Evolutionary conservation across 345 rosid genomes (phyloP), one percentile per base, ranked within the genome.

Genomic region (Gossypium australe): DNA sequence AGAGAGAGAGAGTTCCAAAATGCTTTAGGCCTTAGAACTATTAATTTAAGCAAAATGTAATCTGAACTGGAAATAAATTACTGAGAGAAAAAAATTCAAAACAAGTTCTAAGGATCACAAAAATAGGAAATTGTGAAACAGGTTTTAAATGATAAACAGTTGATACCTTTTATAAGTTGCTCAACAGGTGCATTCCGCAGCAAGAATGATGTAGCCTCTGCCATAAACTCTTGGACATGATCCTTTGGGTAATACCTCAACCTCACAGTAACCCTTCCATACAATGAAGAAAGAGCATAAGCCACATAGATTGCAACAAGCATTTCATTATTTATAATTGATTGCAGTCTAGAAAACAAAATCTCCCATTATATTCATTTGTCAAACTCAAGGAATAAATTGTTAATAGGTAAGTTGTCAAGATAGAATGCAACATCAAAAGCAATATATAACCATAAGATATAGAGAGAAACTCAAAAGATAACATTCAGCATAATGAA

Each of bases 141-240:
- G 38, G 11, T 29, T 71, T 71, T 55, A 63, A n/a, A 72, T 11
- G 44, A 68, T 43, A 53, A 25, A 34, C 44, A 49, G 18, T 51
- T 45, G 20, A 75, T 78, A 94, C 98, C 97, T 89, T 75, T 81
- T 75, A 60, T 81, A 72, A 85, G 88, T 72, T 88, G 87, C 73
- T 84, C 86, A 52, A 77, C 67, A 20, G 84, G 78, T 70, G 97
- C 88, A 79, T 84, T 93, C 86, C 99, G 90, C 81, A 95, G 87
- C 89, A 93, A 81, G 86, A 89, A 90, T 76, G 99, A 90, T 68
- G 86, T 83, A 66, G 94, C 84, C 65, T 81, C 90, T 74, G 97
- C 93, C 92, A 91, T 87, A 73, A 89, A 84, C 63, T 89, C 91
- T 80, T 76, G 90, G 64, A 95, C 78, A 71, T 90, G 81, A 18